Evolutionary conservation across 352 stramenopile genomes (phyloP), one percentile per base, ranked within the genome.

Genomic region (Phytophthora tubulina): DNA sequence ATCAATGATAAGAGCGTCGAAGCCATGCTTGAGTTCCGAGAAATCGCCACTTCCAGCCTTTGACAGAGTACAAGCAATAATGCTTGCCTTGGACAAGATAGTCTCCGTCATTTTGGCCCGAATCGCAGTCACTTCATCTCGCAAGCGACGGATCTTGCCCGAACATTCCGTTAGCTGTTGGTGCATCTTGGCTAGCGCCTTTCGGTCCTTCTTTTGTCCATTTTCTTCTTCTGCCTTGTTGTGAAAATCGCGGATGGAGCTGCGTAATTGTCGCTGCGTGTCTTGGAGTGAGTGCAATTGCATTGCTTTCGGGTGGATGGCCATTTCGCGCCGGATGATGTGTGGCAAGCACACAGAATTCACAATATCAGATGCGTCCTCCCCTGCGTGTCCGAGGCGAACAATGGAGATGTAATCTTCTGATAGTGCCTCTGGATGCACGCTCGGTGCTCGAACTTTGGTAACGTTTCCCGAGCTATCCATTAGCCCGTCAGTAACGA

Each of bases 1-100:
- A 73, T 99, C 98, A 33, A 99, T 95, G 63, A 99, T 95, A 1
- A 99, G 89, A 1, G 95, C 92, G 53, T 99, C 96, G 81, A 99
- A 99, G 7, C 91, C 85, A 57, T 80, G 84, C 36, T 83, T 86
- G 11, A 95, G 65, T 9, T 73, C 73, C 1, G 80, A 81, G 35
- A 94, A 86, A 45, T 87, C 80, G 1, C 90, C 88, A 67, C 87
- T 93, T 15, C 90, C 90, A 17, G 86, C 85, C 46, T 97, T 97
- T 13, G 88, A 96, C 15, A 97, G 70, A 9, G 90, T 97, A 54
- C 90, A 97, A 2, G 89, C 90, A 73, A 97, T 97, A 64, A 97
- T 96, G 32, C 82, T 96, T 35, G 90, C 88, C 55, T 85, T 81
- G 2, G 84, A 90, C 48, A 97, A 78, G 14, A 97, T 80, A 4